These are phyloP conservation scores for Geranomyces michiganensis DNA, from an alignment of 192 early-diverging fungal species.

Conservation along the genomic window DNA sequence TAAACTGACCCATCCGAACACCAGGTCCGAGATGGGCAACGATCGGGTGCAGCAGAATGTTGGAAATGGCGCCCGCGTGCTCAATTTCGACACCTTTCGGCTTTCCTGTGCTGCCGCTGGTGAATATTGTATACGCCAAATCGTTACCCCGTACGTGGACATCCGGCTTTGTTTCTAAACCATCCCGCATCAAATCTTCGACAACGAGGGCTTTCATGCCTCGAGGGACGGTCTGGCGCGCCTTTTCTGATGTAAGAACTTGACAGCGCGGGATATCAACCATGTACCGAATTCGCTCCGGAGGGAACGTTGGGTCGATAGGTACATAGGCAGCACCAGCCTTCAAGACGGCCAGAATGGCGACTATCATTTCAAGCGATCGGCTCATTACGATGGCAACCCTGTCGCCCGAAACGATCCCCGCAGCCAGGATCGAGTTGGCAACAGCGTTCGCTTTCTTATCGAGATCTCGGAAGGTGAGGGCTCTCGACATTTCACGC, in stretches of 20 bases:
- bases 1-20: too few species aligned
- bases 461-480: conserved; percentile 42
- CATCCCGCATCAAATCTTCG: too few species aligned
- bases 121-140: not conserved
- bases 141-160: too few species aligned
- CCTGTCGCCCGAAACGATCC: conserved; percentile 20
- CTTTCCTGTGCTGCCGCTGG: not conserved
- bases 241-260: too few species aligned
- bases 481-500: too few species aligned
- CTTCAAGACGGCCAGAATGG: conserved; percentile 35
- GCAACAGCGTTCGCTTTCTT: conserved; percentile 29
- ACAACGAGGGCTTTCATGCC: too few species aligned
- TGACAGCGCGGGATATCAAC: too few species aligned
- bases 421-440: conserved; percentile 1
- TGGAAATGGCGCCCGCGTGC: not conserved
- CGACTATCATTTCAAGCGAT: conserved; percentile 38
- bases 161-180: too few species aligned
- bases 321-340: conserved; percentile 20
- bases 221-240: too few species aligned
- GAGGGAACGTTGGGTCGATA: too few species aligned
- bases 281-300: too few species aligned
- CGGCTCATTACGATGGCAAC: conserved; percentile 32
- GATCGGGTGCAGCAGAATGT: not conserved
- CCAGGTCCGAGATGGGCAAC: too few species aligned
- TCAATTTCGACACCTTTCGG: not conserved